These are phyloP conservation scores for Syzygium oleosum DNA, from an alignment of 345 rosid species.

Conservation along the genomic window DNA sequence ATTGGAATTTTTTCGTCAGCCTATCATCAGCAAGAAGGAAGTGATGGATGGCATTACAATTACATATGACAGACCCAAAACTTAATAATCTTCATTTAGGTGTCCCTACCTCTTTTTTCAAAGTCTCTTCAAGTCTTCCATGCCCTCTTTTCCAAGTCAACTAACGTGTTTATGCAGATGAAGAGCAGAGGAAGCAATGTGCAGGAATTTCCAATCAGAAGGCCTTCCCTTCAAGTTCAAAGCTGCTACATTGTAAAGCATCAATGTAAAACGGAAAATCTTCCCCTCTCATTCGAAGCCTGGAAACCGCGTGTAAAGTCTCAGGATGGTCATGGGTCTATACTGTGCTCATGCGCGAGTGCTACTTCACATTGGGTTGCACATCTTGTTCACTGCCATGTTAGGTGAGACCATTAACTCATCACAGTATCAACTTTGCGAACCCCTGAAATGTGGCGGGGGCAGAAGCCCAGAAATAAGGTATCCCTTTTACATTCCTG, in stretches of 20 bases:
- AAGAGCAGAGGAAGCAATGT: neutral
- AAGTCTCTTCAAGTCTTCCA: neutral
- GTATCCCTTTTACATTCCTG: neutral
- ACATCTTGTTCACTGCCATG: neutral
- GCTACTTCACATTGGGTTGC: neutral
- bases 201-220: neutral
- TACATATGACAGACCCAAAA: neutral
- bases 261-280: neutral
- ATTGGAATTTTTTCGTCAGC: neutral
- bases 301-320: neutral
- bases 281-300: neutral
- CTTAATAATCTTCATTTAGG: neutral
- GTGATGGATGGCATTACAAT: neutral
- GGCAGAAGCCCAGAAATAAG: neutral
- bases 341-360: neutral
- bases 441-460: neutral
- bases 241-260: neutral
- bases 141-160: neutral
- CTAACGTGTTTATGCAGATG: neutral
- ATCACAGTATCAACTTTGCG: neutral
- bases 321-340: neutral
- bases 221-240: neutral
- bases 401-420: neutral
- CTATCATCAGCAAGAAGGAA: neutral
- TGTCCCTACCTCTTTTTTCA: neutral